Evolutionary conservation across 352 stramenopile genomes (phyloP), one percentile per base, ranked within the genome.

Genomic region (Globisporangium rhizosaccharum): DNA sequence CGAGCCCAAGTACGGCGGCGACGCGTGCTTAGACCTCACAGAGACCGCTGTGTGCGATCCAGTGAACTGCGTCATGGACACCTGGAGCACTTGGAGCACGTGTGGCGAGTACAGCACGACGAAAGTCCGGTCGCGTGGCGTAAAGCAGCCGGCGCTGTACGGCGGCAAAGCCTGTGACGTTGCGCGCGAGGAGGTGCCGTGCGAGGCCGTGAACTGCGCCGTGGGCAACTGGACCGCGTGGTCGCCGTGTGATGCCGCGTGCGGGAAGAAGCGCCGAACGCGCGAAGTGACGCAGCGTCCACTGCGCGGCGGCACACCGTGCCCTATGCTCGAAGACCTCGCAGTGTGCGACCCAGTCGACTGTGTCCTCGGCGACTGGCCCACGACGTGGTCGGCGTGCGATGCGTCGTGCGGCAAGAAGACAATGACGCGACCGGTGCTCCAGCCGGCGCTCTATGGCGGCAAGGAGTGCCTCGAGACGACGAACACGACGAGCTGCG

Each of bases 201-300:
- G 76, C 20, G 63, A 57, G 8, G 75, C 76, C 1, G 65, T 85
- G 20, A 81, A 82, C 58, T 88, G 80, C 25, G 59, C 37, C 2
- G 73, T 86, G 2, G 65, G 62, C 18, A 62, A 61, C 17, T 89
- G 79, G 79, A 51, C 41, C 0, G n/a, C 46, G 7, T 89, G 75
- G 72, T 72, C 66, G 8, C 4, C 63, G 6, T 89, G 79, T 44
- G 69, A 75, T 28, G 48, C 68, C 1, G 66, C 58, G 5, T 72
- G 66, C 37, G 71, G 76, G 2, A 78, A 74, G 48, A 84, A 82
- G 56, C 60, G 53, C 3, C 75, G 71, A 0, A 81, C 55, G 0
- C 63, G 75, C 12, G 20, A 51, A n/a, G 57, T 85, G 28, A 59
- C 36, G 0, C 63, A 75, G 42, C 71, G 67, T 7, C 68, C 75